Base-by-base conservation (phyloP, 2,329 filamentous ascomycete genomes). In the Ciborinia camelliae region DNA sequence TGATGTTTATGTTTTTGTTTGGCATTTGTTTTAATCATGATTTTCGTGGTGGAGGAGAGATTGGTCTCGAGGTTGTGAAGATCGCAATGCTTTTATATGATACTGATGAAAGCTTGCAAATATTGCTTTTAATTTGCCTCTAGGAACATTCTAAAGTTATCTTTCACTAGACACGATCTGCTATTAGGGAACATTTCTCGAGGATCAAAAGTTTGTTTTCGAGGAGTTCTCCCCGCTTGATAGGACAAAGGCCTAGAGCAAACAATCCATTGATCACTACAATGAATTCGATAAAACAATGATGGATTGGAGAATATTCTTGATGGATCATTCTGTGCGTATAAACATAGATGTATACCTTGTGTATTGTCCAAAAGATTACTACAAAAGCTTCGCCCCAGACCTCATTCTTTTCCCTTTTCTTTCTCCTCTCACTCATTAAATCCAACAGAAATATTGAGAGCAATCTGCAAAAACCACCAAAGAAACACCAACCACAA, bases 161-260 rank as follows among this genome's bases (percentile, higher is more conserved):
- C 0, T 4, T 18, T 3, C 3, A 9, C 14, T 5, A 4, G 5
- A 18, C 4, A 30, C 6, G 26, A 14, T 5, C 37, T 3, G 0
- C 37, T 4, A n/a, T 30, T 43, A 41, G 3, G 7, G 1, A 30
- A 2, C 30, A 10, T 58, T 5, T n/a, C 41, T 58, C 20, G 20
- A 18, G n/a, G 3, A 23, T 7, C 2, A 2, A 1, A 23, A 35
- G 41, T 58, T 58, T 58, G 20, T 20, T 14, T 47, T 32, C 12
- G 14, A 47, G 10, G 5, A 30, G 18, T 47, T 1, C 20, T 10
- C 14, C 18, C 7, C 9, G 28, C 14, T 58, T 58, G 39, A 35
- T 32, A 35, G 7, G 12, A 45, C 10, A 10, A 35, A 35, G 7
- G 1, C 1, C 28, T 12, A 9, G 10, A 47, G 18, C 14, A 20